Evolutionary conservation across 257 asterid species (phyloP).

Genomic region (Primulina eburnea): DNA sequence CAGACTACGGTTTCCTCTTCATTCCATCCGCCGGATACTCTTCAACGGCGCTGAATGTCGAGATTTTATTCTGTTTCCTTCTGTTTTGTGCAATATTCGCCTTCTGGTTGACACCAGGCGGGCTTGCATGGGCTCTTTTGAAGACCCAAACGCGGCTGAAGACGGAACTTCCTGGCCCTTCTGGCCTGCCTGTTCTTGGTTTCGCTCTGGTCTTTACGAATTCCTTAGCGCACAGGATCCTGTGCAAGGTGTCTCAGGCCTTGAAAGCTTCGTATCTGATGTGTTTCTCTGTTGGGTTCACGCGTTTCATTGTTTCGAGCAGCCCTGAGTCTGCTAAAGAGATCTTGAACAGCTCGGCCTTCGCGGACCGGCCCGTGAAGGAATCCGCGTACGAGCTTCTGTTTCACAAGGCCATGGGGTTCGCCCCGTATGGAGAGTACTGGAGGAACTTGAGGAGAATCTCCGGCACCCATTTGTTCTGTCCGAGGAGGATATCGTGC

Average conservation of each 20-base stretch:
- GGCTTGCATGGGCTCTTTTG: conserved; percentile 76
- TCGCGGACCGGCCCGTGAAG: conserved; percentile 80
- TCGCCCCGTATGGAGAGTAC: conserved; percentile 78
- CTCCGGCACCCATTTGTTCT: conserved; percentile 61
- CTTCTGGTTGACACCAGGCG: conserved; percentile 77
- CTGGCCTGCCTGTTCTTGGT: conserved; percentile 72
- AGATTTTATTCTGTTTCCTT: conserved; percentile 33
- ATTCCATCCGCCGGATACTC: conserved; percentile 28
- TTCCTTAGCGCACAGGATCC: conserved; percentile 48
- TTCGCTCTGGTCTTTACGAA: conserved; percentile 46
- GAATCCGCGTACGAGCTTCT: conserved; percentile 66
- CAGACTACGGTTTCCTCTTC: conserved; percentile 37
- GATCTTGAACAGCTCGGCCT: conserved; percentile 61
- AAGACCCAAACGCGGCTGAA: conserved; percentile 31
- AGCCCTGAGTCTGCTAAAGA: conserved; percentile 60
- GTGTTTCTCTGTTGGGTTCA: conserved; percentile 82
- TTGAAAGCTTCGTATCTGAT: conserved; percentile 43
- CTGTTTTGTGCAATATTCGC: conserved; percentile 42
- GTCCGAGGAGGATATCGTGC: conserved; percentile 47
- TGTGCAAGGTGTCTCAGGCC: conserved; percentile 27
- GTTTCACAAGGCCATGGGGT: conserved; percentile 84
- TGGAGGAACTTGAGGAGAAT: conserved; percentile 70
- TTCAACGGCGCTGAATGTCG: conserved; percentile 24
- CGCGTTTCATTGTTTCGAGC: conserved; percentile 67
- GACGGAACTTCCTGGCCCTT: conserved; percentile 61